Conservation (phyloP, 1,139 yeast genomes). For the Yamadazyma songkhlaensis region DNA sequence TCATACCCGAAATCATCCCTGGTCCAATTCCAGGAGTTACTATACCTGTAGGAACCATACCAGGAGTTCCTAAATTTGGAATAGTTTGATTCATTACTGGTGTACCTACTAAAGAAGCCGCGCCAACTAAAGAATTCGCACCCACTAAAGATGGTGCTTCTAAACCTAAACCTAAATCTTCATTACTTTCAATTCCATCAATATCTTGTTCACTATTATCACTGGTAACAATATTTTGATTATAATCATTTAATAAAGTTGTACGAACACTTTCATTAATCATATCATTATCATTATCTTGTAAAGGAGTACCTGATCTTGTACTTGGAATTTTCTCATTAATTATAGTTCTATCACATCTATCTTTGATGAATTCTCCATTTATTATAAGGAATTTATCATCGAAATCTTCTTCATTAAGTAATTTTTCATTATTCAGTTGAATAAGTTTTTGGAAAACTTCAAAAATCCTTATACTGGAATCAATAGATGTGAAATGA, state of each 20-base stretch:
- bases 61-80: not conserved
- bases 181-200: not conserved
- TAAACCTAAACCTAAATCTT: no score
- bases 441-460: slow-evolving; percentile 24
- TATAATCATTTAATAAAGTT: slow-evolving; percentile 6
- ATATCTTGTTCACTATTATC: not conserved
- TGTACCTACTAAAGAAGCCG: not conserved
- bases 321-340: slow-evolving; percentile 2
- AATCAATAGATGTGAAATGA: slow-evolving; percentile 42
- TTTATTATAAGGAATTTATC: slow-evolving; percentile 4
- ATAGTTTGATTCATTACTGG: not conserved
- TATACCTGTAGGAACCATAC: not conserved
- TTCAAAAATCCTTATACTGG: slow-evolving; percentile 40
- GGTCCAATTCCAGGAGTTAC: slow-evolving; percentile 3
- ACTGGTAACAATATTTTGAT: slow-evolving; percentile 1
- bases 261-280: slow-evolving; percentile 6
- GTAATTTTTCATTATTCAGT: slow-evolving; percentile 19
- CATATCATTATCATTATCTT: slow-evolving; percentile 5
- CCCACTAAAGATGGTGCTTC: no score
- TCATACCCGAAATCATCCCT: not conserved
- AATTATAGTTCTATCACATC: slow-evolving; percentile 31
- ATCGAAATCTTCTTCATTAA: slow-evolving; percentile 12
- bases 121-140: no score
- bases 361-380: slow-evolving; percentile 29
- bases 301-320: slow-evolving; percentile 1